Evolutionary conservation across 208 protist species (phyloP).

Genomic region (Leptomonas seymouri): DNA sequence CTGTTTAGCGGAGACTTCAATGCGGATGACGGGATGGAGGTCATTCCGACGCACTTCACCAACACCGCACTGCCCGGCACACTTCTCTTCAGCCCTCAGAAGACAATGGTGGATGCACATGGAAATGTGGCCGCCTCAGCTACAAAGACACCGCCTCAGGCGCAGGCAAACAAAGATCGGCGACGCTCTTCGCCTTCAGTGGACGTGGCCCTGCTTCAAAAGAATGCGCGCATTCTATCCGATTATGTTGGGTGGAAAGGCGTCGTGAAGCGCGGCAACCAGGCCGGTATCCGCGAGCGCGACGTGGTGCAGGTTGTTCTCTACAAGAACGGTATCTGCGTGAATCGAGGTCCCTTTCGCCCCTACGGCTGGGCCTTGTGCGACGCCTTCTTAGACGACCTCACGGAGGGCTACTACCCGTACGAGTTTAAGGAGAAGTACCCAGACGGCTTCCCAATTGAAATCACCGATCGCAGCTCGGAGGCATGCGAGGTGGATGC

Average conservation of each 20-base stretch:
- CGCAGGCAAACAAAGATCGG: neutral
- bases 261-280: conserved; percentile 61
- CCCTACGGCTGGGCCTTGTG: conserved; percentile 89
- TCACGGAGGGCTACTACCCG: conserved; percentile 94
- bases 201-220: conserved; percentile 65
- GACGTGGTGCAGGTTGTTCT: conserved; percentile 82
- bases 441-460: conserved; percentile 90
- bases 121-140: neutral
- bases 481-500: conserved; percentile 32
- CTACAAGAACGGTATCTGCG: conserved; percentile 91
- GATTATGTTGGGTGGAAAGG: conserved; percentile 84
- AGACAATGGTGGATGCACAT: neutral
- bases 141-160: neutral
- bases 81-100: conserved; percentile 26
- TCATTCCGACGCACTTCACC: conserved; percentile 8
- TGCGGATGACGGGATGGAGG: neutral
- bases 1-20: conserved; percentile 26
- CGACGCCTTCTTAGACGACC: conserved; percentile 87
- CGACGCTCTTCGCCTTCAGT: conserved; percentile 19
- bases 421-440: conserved; percentile 95
- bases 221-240: conserved; percentile 83
- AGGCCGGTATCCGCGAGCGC: conserved; percentile 67
- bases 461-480: conserved; percentile 69
- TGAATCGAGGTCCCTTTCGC: conserved; percentile 87
- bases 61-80: conserved; percentile 18